Conservation (phyloP, 345 rosid genomes). For the Eucalyptus pauciflora region DNA sequence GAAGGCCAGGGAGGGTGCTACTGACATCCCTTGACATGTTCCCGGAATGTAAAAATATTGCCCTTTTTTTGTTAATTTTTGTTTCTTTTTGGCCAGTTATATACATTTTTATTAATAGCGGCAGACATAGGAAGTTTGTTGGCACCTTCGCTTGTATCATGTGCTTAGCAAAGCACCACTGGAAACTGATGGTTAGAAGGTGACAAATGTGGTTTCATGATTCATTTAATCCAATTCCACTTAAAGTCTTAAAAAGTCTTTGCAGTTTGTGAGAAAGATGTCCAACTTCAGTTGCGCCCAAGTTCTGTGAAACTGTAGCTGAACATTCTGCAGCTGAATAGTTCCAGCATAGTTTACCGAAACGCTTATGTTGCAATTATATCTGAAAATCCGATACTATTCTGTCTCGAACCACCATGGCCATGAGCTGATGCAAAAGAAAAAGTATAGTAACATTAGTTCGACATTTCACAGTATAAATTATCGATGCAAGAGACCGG, state of each 20-base stretch:
- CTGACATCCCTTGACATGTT: background rate
- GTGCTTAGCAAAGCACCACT: background rate
- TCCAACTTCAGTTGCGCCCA: background rate
- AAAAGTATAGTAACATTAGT: background rate
- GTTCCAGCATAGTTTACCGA: background rate
- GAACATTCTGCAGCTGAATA: background rate
- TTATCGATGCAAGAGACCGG: background rate
- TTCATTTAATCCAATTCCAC: background rate
- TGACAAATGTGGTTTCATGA: background rate
- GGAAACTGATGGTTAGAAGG: background rate
- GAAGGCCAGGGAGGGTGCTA: slow-evolving; percentile 27
- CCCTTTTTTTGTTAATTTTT: background rate
- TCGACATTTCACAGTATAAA: background rate
- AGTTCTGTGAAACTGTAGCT: background rate
- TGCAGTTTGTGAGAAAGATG: background rate
- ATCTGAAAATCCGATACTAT: background rate
- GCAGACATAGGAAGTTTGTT: background rate
- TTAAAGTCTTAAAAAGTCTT: background rate
- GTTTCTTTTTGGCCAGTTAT: background rate
- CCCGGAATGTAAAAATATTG: background rate
- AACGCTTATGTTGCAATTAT: background rate
- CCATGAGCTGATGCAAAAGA: background rate
- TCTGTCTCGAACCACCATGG: background rate
- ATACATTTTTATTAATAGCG: background rate
- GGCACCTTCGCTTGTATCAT: background rate